A percentile compares a stretch with the other conserved stretches of the same genome.
Conservation (phyloP, 352 stramenopile species). For the Phytophthora hybrid region DNA sequence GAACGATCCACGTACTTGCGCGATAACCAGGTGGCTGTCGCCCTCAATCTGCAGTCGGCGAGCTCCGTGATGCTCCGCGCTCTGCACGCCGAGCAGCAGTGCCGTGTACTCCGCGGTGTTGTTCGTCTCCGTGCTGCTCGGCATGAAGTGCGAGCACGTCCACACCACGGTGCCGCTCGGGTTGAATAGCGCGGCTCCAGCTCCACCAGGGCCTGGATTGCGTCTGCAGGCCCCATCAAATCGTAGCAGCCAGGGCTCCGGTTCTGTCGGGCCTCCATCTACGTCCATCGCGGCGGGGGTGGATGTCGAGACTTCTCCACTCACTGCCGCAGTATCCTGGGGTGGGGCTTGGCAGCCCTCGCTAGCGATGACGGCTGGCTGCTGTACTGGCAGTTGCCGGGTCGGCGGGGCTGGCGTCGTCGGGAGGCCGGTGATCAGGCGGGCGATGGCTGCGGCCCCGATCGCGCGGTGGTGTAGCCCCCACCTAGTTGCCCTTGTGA, state of each 20-base stretch:
- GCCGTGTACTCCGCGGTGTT: constrained; percentile 32
- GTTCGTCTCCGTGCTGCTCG: constrained; percentile 22
- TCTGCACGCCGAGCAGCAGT: constrained; percentile 10
- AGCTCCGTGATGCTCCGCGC: constrained; percentile 2
- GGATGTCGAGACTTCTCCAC: no score
- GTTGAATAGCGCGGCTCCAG: constrained; percentile 18
- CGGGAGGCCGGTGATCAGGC: no score
- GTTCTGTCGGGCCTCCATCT: no score
- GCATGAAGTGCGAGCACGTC: constrained; percentile 18
- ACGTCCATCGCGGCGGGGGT: no score
- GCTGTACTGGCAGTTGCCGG: no score
- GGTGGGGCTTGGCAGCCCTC: no score
- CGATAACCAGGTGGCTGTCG: constrained; percentile 1
- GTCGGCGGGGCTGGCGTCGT: no score
- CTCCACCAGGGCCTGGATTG: constrained; percentile 28
- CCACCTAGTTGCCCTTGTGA: no score
- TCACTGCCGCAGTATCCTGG: no score
- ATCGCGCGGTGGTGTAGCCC: no score
- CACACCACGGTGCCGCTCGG: constrained; percentile 16
- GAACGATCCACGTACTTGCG: constrained; percentile 12
- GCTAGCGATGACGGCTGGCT: no score
- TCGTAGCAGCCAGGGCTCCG: constrained; percentile 2
- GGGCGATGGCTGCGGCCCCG: no score
- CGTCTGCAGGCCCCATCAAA: constrained; percentile 30
- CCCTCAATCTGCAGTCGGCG: neutral